Evolutionary conservation across 345 rosid genomes (phyloP), one percentile per base, ranked within the genome.

Genomic region (Salix caprea): DNA sequence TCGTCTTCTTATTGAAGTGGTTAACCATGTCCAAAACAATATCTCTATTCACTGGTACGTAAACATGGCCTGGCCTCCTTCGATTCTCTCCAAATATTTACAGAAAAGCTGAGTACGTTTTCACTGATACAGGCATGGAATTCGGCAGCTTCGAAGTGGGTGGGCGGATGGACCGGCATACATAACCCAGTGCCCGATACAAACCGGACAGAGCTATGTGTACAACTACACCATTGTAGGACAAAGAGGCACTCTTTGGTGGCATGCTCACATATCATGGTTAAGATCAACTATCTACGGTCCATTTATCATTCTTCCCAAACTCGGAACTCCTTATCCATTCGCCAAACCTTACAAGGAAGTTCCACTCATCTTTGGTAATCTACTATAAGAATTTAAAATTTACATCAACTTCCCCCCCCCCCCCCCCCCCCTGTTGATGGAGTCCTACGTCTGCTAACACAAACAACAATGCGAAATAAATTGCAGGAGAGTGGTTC

Each of bases 21-120:
- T 16, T 48, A 77, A 77, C 46, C 64, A 77, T 37, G 71, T 77
- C 52, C 75, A 77, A 44, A 71, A 71, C 70, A 77, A 77, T 50
- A 71, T 77, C 16, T 70, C 75, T 32, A 62, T 70, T 36, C 80
- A 77, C 32, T 77, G 80, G 80, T 77, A 77, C 7, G 6, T 5
- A 44, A 2, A 44, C 3, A 44, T 42, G 11, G 1, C 36, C 23
- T 8, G 46, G 11, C 46, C 9, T 40, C 12, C 14, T 42, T 11
- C 46, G 3, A 42, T 42, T 42, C 2, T 39, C 40, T 39, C 46
- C 14, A 37, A 15, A 11, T 67, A 0, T 30, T 30, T 30, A 30
- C 0, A 30, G 32, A 30, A 30, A 30, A 30, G 32, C 32, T 4
- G 4, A 30, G 32, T 40, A 10, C 12, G 44, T 40, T 10, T n/a